These are phyloP conservation scores for Clausena lansium DNA, from an alignment of 345 rosid genomes.

Conservation along the genomic window DNA sequence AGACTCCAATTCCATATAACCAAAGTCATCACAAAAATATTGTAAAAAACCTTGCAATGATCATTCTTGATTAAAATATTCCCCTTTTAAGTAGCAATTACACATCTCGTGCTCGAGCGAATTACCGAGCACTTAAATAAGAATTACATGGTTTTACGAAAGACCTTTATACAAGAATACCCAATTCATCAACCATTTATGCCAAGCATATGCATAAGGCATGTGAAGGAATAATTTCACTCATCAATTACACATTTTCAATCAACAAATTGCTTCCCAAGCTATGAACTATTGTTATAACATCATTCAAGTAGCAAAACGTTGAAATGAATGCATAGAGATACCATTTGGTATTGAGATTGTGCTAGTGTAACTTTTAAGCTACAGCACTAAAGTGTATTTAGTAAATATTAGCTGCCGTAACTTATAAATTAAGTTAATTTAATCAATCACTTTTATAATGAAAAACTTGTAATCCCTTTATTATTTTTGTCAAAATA, in stretches of 20 bases:
- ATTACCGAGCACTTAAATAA: background rate
- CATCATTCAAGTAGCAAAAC: background rate
- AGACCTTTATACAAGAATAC: background rate
- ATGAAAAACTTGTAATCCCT: too few species aligned
- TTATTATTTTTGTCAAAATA: too few species aligned
- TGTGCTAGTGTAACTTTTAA: too few species aligned
- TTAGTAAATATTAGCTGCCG: too few species aligned
- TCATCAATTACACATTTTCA: background rate
- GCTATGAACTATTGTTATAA: background rate
- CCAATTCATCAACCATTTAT: background rate
- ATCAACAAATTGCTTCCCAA: background rate
- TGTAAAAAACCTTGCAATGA: background rate
- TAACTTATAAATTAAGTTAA: too few species aligned
- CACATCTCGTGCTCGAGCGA: background rate
- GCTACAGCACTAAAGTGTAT: too few species aligned
- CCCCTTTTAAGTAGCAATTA: background rate
- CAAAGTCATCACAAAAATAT: background rate
- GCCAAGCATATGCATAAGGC: background rate
- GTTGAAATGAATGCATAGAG: too few species aligned
- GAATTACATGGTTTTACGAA: background rate
- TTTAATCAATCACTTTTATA: too few species aligned
- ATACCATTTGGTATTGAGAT: too few species aligned
- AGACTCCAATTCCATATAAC: background rate
- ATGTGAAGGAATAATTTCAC: background rate
- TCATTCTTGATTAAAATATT: background rate